phyloP scores from a whole-genome alignment of 2,329 filamentous ascomycete species.

The Sclerotinia minor region DNA sequence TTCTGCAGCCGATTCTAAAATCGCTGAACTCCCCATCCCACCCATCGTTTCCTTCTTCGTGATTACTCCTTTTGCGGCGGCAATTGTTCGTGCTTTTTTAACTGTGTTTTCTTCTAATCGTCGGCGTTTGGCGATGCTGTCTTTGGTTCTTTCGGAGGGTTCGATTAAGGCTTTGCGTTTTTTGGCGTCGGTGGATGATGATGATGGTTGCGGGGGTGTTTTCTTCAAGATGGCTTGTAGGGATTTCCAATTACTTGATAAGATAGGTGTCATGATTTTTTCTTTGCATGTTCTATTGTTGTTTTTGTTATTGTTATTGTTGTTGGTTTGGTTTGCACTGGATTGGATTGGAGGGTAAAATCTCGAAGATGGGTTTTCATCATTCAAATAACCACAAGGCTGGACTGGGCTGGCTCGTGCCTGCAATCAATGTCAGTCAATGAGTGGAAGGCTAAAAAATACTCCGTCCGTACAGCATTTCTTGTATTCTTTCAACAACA shows the following conservation, averaged over 20 bases:
- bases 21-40: constrained; percentile 52
- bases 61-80: constrained; percentile 13
- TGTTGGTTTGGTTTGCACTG: not conserved
- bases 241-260: constrained; percentile 77
- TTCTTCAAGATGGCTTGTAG: constrained; percentile 61
- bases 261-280: constrained; percentile 40
- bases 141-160: constrained; percentile 38
- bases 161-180: constrained; percentile 36
- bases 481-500: too few species aligned
- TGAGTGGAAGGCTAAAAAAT: too few species aligned
- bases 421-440: too few species aligned
- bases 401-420: too few species aligned
- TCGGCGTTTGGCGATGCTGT: constrained; percentile 42
- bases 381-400: too few species aligned
- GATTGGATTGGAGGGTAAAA: constrained; percentile 7
- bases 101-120: constrained; percentile 36
- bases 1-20: constrained; percentile 40
- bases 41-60: constrained; percentile 52
- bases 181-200: constrained; percentile 35
- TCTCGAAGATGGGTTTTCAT: constrained; percentile 1
- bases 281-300: not conserved
- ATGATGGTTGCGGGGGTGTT: constrained; percentile 43
- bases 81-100: constrained; percentile 24
- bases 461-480: too few species aligned
- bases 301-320: constrained; percentile 14